Conservation (phyloP, 768 basidiomycete genomes). For the Galerina sulciceps region DNA sequence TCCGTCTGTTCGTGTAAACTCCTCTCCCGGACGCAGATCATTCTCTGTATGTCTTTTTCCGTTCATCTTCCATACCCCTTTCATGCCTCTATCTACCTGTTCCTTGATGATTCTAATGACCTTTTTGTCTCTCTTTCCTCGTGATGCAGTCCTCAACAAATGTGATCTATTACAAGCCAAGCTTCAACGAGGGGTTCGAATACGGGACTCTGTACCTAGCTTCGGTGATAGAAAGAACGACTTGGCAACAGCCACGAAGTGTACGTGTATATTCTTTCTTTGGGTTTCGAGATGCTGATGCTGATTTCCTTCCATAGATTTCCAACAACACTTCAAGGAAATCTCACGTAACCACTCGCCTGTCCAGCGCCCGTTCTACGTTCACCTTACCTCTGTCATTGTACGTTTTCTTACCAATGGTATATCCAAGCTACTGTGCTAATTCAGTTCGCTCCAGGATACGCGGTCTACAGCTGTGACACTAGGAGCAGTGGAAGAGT, state of each 20-base stretch:
- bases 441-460: constrained; percentile 49
- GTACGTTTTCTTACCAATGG: constrained; percentile 44
- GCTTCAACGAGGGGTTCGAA: constrained; percentile 64
- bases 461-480: constrained; percentile 76
- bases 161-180: constrained; percentile 78
- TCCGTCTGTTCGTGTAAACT: constrained; percentile 73
- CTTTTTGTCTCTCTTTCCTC: neutral
- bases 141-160: constrained; percentile 59
- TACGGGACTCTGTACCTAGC: constrained; percentile 72
- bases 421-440: neutral
- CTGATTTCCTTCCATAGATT: constrained; percentile 49
- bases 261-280: constrained; percentile 41
- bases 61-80: neutral
- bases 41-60: constrained; percentile 41
- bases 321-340: constrained; percentile 81
- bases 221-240: constrained; percentile 79
- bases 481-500: constrained; percentile 73
- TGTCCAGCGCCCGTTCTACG: constrained; percentile 66
- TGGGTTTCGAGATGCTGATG: constrained; percentile 4
- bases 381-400: constrained; percentile 78
- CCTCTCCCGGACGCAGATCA: constrained; percentile 60
- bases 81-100: neutral
- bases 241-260: constrained; percentile 67
- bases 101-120: neutral
- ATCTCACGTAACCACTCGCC: constrained; percentile 68